phyloP scores from a whole-genome alignment of 208 protist genomes.

The Leishmania tarentolae region DNA sequence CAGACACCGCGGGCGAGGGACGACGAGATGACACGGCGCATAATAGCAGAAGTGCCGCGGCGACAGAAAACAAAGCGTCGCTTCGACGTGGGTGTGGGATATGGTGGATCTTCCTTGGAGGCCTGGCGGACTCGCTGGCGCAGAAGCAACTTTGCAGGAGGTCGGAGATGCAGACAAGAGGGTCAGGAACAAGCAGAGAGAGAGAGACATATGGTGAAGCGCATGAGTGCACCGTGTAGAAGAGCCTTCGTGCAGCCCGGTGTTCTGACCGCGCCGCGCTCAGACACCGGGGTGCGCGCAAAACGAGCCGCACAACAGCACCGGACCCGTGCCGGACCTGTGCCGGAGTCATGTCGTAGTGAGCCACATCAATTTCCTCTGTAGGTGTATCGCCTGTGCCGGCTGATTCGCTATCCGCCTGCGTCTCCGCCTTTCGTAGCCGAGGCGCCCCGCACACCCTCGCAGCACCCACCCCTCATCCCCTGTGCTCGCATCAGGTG shows the following conservation, averaged over 20 bases:
- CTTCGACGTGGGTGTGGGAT: not conserved
- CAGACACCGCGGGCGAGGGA: conserved; percentile 19
- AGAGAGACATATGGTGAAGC: not conserved
- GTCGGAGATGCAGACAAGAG: not conserved
- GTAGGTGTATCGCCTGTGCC: too few species aligned
- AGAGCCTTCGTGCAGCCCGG: not conserved
- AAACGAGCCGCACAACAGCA: not conserved
- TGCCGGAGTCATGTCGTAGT: not conserved
- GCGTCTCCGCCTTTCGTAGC: too few species aligned
- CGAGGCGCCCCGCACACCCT: too few species aligned
- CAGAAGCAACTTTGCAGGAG: not conserved
- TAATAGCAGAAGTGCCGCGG: not conserved
- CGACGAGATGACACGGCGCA: conserved; percentile 32
- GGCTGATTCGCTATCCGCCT: not conserved
- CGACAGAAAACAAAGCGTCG: not conserved
- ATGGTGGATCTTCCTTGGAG: not conserved
- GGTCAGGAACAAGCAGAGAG: not conserved
- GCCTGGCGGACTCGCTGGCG: not conserved
- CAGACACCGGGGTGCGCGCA: not conserved
- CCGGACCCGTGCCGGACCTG: not conserved
- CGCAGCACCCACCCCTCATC: too few species aligned
- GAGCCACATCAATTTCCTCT: not conserved
- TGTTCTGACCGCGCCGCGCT: not conserved
- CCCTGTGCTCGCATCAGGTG: not conserved
- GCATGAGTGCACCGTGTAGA: not conserved